Evolutionary conservation across 176 grass and related monocot species (phyloP).

Genomic region (Olyra latifolia): DNA sequence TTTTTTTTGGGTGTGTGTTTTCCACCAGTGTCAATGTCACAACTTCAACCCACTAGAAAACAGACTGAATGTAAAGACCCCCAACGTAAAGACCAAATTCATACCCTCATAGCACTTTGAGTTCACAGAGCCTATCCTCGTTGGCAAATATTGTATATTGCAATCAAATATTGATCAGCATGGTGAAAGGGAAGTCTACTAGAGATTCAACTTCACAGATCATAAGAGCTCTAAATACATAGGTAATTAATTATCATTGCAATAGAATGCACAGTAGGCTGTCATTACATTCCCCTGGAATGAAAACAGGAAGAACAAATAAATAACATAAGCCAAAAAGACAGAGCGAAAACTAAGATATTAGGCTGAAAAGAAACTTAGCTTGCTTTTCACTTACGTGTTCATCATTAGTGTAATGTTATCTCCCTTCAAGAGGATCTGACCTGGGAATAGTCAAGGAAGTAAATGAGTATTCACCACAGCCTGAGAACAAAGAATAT

Average conservation of each 20-base stretch:
- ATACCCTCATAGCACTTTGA: neutral
- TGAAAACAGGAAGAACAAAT: slow-evolving; percentile 3
- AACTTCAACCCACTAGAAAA: no score
- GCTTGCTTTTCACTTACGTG: slow-evolving; percentile 46
- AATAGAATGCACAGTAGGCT: neutral
- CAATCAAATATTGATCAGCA: slow-evolving; percentile 9
- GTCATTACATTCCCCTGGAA: slow-evolving; percentile 34
- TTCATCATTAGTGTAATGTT: slow-evolving; percentile 90
- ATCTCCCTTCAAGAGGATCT: slow-evolving; percentile 87
- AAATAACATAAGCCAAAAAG: neutral
- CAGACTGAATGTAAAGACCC: neutral
- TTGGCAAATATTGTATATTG: no score
- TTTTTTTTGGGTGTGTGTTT: no score
- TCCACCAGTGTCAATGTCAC: no score
- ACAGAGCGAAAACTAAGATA: neutral
- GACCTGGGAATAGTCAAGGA: slow-evolving; percentile 34
- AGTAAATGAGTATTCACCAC: neutral
- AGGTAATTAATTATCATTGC: neutral
- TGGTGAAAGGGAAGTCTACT: neutral
- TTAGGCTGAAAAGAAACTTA: neutral
- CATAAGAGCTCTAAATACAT: neutral
- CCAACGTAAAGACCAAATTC: neutral
- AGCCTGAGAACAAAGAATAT: neutral
- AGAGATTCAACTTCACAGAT: neutral
- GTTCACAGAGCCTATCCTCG: neutral